Conservation (phyloP, 495 filamentous ascomycete genomes). For the Pseudoneurospora amorphoporcata region DNA sequence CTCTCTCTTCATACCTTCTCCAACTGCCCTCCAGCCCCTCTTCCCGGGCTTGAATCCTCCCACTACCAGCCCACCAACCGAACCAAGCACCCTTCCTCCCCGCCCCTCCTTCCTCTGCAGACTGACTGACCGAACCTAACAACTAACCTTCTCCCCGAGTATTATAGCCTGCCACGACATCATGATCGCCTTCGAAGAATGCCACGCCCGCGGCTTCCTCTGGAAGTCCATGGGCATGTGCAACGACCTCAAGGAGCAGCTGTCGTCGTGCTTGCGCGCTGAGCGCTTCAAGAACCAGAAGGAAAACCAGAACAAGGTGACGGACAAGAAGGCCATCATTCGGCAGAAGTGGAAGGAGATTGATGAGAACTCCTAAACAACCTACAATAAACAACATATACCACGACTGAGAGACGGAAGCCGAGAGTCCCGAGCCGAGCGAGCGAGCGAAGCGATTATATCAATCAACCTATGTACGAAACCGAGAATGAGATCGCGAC, state of each 20-base stretch:
- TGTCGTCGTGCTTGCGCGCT: slow-evolving; percentile 70
- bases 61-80: background rate
- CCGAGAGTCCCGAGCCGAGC: background rate
- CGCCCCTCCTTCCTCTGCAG: background rate
- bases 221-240: slow-evolving; percentile 83
- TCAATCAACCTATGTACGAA: too few relatives aligned
- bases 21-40: background rate
- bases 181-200: slow-evolving; percentile 88
- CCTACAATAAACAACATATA: background rate
- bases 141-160: background rate
- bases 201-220: slow-evolving; percentile 84
- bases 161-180: slow-evolving; percentile 78
- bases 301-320: slow-evolving; percentile 63
- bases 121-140: background rate
- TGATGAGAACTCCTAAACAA: slow-evolving; percentile 55
- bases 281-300: slow-evolving; percentile 69
- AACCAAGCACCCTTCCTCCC: background rate
- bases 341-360: slow-evolving; percentile 73
- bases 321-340: slow-evolving; percentile 55
- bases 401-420: too few relatives aligned
- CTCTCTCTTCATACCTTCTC: background rate
- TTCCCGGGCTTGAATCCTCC: background rate
- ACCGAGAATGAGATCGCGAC: too few relatives aligned
- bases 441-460: background rate
- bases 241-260: slow-evolving; percentile 69